These are phyloP conservation scores for Thecaphora thlaspeos DNA, from an alignment of 1,284 basidiomycete genomes.

Conservation along the genomic window DNA sequence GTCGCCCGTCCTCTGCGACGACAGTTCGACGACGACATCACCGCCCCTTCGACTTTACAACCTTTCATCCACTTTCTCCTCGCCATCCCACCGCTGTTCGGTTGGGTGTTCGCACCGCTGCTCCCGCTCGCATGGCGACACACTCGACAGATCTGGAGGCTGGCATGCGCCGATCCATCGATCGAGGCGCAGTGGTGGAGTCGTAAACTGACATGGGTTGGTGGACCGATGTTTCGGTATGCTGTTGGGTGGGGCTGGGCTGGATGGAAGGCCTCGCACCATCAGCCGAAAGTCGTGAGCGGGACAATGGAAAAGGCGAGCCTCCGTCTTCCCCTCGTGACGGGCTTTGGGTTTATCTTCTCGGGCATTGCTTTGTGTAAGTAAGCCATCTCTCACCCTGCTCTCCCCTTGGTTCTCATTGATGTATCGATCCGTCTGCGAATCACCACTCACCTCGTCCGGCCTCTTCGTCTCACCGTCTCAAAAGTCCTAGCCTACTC, in stretches of 20 bases:
- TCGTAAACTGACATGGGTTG: constrained; percentile 24
- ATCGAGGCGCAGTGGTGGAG: constrained; percentile 9
- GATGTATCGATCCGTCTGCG: constrained; percentile 11
- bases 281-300: too few species aligned
- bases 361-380: not conserved
- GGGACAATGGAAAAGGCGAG: too few species aligned
- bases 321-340: not conserved
- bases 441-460: too few species aligned
- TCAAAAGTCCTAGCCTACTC: constrained; percentile 7
- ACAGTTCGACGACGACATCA: constrained; percentile 34
- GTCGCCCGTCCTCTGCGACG: too few species aligned
- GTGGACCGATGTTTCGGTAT: constrained; percentile 21
- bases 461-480: constrained; percentile 6
- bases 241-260: constrained; percentile 10
- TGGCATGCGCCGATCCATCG: constrained; percentile 1
- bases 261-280: not conserved
- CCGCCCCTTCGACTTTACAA: constrained; percentile 10
- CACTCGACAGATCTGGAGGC: not conserved
- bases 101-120: constrained; percentile 11
- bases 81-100: constrained; percentile 14
- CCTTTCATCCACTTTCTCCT: constrained; percentile 15
- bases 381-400: constrained; percentile 8
- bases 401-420: constrained; percentile 3
- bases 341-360: not conserved
- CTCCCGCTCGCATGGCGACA: constrained; percentile 9